phyloP scores from a whole-genome alignment of 129 eudicot genomes.

The Silybum marianum region DNA sequence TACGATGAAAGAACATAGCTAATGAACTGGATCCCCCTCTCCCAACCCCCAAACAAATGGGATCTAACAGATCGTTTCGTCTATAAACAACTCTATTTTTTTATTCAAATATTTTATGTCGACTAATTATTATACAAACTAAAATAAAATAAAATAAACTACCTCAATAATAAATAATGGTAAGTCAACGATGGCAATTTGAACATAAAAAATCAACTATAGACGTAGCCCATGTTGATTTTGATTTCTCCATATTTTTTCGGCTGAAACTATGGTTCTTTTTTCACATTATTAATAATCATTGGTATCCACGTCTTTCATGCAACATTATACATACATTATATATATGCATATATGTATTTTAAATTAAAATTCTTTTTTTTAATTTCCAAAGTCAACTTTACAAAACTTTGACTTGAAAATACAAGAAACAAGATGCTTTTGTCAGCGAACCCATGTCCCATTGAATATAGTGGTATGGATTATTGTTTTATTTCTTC shows the following conservation, averaged over 20 bases:
- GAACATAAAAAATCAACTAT: slow-evolving; percentile 23
- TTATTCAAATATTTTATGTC: not conserved
- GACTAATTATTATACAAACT: no score
- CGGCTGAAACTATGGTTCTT: slow-evolving; percentile 17
- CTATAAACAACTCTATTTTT: not conserved
- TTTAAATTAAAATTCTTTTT: not conserved
- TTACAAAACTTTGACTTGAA: not conserved
- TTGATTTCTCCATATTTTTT: slow-evolving; percentile 1
- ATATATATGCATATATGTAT: not conserved
- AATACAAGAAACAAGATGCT: not conserved
- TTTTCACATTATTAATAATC: slow-evolving; percentile 12
- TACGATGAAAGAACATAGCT: no score
- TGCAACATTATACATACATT: not conserved
- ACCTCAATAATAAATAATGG: not conserved
- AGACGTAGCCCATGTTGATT: slow-evolving; percentile 31
- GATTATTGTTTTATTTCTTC: no score
- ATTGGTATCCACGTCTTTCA: not conserved
- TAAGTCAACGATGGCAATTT: slow-evolving; percentile 27
- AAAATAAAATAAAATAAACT: not conserved
- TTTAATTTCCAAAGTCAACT: slow-evolving; percentile 1
- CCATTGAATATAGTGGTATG: no score
- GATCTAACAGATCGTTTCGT: not conserved
- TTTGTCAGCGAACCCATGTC: not conserved
- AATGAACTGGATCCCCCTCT: not conserved
- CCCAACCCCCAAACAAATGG: not conserved